A percentile compares a stretch with the other conserved stretches of the same genome.
Conservation (phyloP, 192 early-diverging fungal genomes). For the Coemansia sp. region DNA sequence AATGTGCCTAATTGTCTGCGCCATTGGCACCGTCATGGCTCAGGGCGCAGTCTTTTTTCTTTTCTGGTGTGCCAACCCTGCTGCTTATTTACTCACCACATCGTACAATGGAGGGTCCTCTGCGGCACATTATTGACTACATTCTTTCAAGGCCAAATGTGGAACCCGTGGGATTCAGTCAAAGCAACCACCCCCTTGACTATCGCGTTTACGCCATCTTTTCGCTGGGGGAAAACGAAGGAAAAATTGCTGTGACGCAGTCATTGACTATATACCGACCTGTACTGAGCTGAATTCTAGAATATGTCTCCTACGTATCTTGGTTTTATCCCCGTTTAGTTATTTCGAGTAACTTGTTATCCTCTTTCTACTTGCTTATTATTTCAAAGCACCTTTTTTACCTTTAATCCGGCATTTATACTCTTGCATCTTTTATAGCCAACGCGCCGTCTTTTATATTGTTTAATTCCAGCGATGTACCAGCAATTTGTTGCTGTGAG, state of each 20-base stretch:
- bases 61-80: not conserved
- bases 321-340: not conserved
- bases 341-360: not conserved
- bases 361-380: not conserved
- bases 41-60: conserved; percentile 1
- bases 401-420: not conserved
- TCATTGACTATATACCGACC: not conserved
- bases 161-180: conserved; percentile 1
- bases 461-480: not conserved
- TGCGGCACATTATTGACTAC: conserved; percentile 1
- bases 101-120: conserved; percentile 1
- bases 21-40: conserved; percentile 2
- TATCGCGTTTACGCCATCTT: conserved; percentile 7
- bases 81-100: not conserved
- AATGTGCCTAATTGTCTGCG: not conserved
- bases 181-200: not conserved
- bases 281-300: not conserved
- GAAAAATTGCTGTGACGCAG: not conserved
- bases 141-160: conserved; percentile 2
- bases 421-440: not conserved
- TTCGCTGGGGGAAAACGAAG: not conserved
- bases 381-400: not conserved
- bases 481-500: conserved; percentile 7
- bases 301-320: not conserved
- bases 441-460: not conserved